phyloP scores from a whole-genome alignment of 1,284 basidiomycete genomes.

The Tremellales sp. region DNA sequence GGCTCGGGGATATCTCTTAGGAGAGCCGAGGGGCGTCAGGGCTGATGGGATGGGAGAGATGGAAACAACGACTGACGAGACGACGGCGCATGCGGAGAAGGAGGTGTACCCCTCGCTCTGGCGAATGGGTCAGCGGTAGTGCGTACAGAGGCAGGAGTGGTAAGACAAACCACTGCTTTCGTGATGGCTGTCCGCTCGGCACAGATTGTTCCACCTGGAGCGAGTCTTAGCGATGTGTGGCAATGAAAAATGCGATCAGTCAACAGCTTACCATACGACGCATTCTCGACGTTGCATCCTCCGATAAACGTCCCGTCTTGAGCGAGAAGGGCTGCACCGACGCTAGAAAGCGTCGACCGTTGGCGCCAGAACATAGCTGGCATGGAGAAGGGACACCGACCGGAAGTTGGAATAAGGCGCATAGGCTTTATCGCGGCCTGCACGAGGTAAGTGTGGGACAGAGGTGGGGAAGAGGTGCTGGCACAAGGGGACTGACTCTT shows the following conservation, averaged over 20 bases:
- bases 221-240: background rate
- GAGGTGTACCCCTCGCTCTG: conserved; percentile 69
- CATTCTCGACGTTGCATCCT: conserved; percentile 87
- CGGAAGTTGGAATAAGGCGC: conserved; percentile 79
- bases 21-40: background rate
- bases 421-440: conserved; percentile 62
- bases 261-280: conserved; percentile 67
- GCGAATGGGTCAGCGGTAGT: background rate
- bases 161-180: conserved; percentile 68
- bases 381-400: conserved; percentile 13
- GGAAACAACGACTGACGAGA: conserved; percentile 55
- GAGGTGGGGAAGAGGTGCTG: background rate
- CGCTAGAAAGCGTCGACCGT: conserved; percentile 40
- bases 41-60: background rate
- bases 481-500: conserved; percentile 25
- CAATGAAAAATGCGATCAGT: background rate
- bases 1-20: conserved; percentile 59
- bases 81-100: conserved; percentile 70
- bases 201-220: conserved; percentile 59
- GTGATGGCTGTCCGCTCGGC: conserved; percentile 84
- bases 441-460: background rate
- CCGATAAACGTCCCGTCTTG: conserved; percentile 67
- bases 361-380: background rate
- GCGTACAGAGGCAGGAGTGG: conserved; percentile 1
- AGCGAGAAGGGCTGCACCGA: conserved; percentile 76